Base-by-base conservation (phyloP, 352 stramenopile genomes). In the Globisporangium sylvaticum region DNA sequence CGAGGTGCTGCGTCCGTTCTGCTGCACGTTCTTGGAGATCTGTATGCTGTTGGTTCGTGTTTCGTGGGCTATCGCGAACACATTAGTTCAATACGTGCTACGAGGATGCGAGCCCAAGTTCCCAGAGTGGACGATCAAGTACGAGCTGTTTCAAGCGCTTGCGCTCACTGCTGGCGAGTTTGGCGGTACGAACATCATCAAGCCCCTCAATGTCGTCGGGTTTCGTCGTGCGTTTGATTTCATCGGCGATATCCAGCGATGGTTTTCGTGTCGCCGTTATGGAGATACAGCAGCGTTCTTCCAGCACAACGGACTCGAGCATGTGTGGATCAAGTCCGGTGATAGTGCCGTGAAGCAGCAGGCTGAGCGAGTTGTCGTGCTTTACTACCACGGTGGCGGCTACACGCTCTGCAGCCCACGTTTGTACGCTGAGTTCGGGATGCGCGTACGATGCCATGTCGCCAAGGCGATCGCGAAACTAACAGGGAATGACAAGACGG, bases 371-470 rank as follows among this genome's bases (percentile, higher is more conserved):
- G 32, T 82, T 22, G 69, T 82, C 12, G 68, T 87, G 54, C 44
- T 87, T 31, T 85, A 75, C 32, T 50, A 73, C 25, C 79, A 87
- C 29, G 79, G 79, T 7, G 79, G 79, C 10, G 79, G 72, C 14
- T 87, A 75, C 64, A 56, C 70, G 3, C 18, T 82, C 9, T 37
- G 77, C 4, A 80, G 79, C 58, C 76, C 76, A 25, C 71, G 69
- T 37, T 48, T 82, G 24, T 84, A 84, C 69, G 76, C 70, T 32
- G 68, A 61, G 2, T 66, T 83, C 7, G 65, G 68, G 53, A 75
- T 76, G 39, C 56, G 62, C 5, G 24, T 82, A 6, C 58, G 62
- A 46, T 18, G 1, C 12, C 37, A 46, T n/a, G 14, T 46, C 14
- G 37, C 14, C 3, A 56, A 58, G 32, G 58, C 62, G 54, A 66